phyloP scores from a whole-genome alignment of 495 filamentous ascomycete species.

The Elaphomyces granulatus region DNA sequence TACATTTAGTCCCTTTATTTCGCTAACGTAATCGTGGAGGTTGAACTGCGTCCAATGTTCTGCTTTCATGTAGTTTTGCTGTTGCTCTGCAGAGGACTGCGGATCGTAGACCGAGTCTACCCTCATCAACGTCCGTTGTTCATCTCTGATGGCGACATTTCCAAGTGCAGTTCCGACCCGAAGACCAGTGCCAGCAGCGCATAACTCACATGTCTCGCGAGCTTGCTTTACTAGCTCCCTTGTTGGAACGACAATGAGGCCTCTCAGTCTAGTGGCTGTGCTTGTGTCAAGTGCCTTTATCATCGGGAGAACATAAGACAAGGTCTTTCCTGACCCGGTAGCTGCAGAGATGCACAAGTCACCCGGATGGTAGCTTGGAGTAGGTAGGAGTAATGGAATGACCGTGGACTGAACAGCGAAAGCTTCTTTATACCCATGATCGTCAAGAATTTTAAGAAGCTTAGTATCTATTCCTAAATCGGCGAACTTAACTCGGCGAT shows the following conservation, averaged over 20 bases:
- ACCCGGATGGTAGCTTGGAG: conserved; percentile 38
- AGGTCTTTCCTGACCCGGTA: conserved; percentile 87
- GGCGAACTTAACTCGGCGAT: conserved; percentile 43
- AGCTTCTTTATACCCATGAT: conserved; percentile 55
- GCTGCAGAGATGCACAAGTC: conserved; percentile 81
- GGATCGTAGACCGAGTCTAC: conserved; percentile 47
- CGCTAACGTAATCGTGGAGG: conserved; percentile 26
- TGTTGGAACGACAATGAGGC: conserved; percentile 75
- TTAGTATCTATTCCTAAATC: conserved; percentile 42
- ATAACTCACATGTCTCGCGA: conserved; percentile 53
- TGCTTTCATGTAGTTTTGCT: conserved; percentile 24
- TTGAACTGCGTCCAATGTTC: conserved; percentile 36
- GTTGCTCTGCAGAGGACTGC: conserved; percentile 30
- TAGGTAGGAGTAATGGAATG: conserved; percentile 60
- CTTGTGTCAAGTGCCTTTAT: conserved; percentile 52
- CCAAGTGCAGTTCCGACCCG: conserved; percentile 73
- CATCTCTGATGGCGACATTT: conserved; percentile 56
- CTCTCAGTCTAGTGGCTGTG: conserved; percentile 48
- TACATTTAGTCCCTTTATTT: conserved; percentile 26
- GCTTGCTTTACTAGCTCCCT: conserved; percentile 80
- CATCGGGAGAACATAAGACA: conserved; percentile 81
- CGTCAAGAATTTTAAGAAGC: conserved; percentile 44
- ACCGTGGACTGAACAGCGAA: conserved; percentile 76
- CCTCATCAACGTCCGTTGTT: conserved; percentile 54
- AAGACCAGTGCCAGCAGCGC: conserved; percentile 46